A percentile compares a stretch with the other conserved stretches of the same genome.
phyloP scores from a whole-genome alignment of 2,329 filamentous ascomycete species.

The Biscogniauxia sp. region DNA sequence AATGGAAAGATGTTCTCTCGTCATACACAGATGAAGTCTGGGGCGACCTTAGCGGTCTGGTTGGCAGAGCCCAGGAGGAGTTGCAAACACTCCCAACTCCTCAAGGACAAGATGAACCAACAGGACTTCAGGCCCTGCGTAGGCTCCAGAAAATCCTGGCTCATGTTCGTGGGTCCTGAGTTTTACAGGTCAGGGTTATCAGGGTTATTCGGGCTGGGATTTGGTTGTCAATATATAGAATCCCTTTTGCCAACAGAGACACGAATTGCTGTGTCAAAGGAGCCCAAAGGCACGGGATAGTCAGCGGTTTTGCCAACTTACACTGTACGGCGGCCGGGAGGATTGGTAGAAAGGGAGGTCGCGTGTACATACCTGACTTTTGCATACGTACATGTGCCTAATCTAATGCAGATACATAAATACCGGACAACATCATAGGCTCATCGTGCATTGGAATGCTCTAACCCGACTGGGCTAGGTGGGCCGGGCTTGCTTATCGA shows the following conservation, averaged over 20 bases:
- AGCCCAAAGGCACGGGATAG: not conserved
- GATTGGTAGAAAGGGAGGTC: not conserved
- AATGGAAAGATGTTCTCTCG: constrained; percentile 56
- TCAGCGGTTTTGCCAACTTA: too few species aligned
- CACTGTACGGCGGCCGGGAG: too few species aligned
- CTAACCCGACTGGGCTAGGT: not conserved
- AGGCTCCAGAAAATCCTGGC: constrained; percentile 40
- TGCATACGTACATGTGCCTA: not conserved
- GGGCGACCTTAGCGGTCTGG: constrained; percentile 59
- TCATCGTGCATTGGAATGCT: not conserved
- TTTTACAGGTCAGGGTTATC: not conserved
- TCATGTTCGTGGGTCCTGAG: constrained; percentile 35
- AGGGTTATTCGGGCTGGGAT: not conserved
- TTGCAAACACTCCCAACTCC: constrained; percentile 42
- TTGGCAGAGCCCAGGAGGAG: constrained; percentile 56
- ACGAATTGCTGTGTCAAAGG: not conserved
- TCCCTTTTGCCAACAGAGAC: not conserved
- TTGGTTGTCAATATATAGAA: not conserved
- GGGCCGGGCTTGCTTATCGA: not conserved
- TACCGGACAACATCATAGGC: not conserved
- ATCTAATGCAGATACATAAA: not conserved
- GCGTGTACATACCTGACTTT: not conserved
- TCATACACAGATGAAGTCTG: constrained; percentile 65
- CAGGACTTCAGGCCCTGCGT: constrained; percentile 35
- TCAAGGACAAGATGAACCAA: constrained; percentile 20